A percentile compares a stretch with the other conserved stretches of the same genome.
Evolutionary conservation across 805 yeast species (phyloP).

Genomic region (Metschnikowia cerradonensis): DNA sequence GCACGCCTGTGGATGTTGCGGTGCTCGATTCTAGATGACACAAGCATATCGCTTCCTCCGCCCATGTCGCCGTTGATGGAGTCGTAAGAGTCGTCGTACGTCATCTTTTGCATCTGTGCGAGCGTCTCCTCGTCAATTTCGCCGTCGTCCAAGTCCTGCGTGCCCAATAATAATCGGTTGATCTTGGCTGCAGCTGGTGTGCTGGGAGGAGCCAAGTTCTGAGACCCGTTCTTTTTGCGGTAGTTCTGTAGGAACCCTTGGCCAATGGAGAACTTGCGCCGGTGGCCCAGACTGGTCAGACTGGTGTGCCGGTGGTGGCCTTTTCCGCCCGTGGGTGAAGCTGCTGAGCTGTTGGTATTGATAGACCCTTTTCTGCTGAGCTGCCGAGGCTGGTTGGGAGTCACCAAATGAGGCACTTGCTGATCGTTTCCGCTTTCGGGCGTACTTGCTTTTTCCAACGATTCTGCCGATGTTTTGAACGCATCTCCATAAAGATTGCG

Average conservation of each 20-base stretch:
- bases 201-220: slow-evolving; percentile 43
- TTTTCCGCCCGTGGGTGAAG: slow-evolving; percentile 15
- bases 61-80: slow-evolving; percentile 51
- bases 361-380: slow-evolving; percentile 40
- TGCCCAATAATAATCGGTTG: slow-evolving; percentile 25
- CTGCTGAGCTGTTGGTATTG: slow-evolving; percentile 23
- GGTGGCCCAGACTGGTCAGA: slow-evolving; percentile 41
- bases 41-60: slow-evolving; percentile 56
- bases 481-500: slow-evolving; percentile 38
- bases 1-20: slow-evolving; percentile 35
- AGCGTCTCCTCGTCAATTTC: slow-evolving; percentile 28
- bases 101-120: slow-evolving; percentile 22
- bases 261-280: slow-evolving; percentile 63
- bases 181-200: slow-evolving; percentile 52
- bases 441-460: slow-evolving; percentile 24
- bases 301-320: slow-evolving; percentile 39
- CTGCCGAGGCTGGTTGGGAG: slow-evolving; percentile 17
- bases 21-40: slow-evolving; percentile 57
- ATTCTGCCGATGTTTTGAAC: slow-evolving; percentile 31
- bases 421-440: slow-evolving; percentile 20
- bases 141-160: slow-evolving; percentile 26
- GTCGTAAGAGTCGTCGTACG: slow-evolving; percentile 57
- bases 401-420: slow-evolving; percentile 13
- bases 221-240: slow-evolving; percentile 47
- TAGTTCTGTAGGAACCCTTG: slow-evolving; percentile 47